Conservation (phyloP, 495 filamentous ascomycete genomes). For the Aspergillus kassunensis region DNA sequence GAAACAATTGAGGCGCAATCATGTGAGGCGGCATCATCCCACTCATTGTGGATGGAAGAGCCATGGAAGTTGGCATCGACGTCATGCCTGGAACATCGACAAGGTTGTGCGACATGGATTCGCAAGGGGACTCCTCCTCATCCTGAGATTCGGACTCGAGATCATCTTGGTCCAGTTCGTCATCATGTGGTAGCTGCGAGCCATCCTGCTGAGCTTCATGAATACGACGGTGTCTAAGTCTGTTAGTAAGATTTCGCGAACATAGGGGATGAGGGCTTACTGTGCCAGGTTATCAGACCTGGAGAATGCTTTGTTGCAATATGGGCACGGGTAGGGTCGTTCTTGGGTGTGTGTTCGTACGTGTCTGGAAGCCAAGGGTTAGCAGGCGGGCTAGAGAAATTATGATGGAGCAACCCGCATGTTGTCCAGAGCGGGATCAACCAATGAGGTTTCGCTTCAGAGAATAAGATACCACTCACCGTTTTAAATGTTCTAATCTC, state of each 20-base stretch:
- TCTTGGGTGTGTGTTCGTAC: conserved; percentile 99
- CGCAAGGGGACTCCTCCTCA: conserved; percentile 61
- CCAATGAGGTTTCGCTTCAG: conserved; percentile 15
- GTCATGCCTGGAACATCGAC: conserved; percentile 37
- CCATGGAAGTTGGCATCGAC: conserved; percentile 37
- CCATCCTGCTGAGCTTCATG: conserved; percentile 80
- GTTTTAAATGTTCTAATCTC: conserved; percentile 97
- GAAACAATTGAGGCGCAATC: conserved; percentile 45
- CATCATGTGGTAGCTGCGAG: conserved; percentile 60
- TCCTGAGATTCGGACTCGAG: conserved; percentile 72
- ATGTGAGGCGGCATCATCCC: conserved; percentile 35
- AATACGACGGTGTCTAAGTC: conserved; percentile 80
- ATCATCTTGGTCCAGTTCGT: conserved; percentile 70
- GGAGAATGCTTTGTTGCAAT: conserved; percentile 98
- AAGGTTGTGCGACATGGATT: conserved; percentile 30
- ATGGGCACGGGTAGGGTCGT: conserved; percentile 92
- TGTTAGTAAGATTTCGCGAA: conserved; percentile 2
- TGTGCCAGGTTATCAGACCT: conserved; percentile 98
- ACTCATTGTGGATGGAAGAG: conserved; percentile 34
- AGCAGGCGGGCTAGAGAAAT: conserved; percentile 60
- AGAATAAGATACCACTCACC: conserved; percentile 57
- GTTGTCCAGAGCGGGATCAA: conserved; percentile 1
- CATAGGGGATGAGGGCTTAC: conserved; percentile 50
- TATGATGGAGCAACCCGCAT: conserved; percentile 20
- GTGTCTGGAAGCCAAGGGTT: conserved; percentile 64